Percentiles rank a stretch among this genome's conserved stretches.
These are phyloP conservation scores for Vitis labrusca DNA, from an alignment of 164 flowering plant genomes.

Conservation along the genomic window DNA sequence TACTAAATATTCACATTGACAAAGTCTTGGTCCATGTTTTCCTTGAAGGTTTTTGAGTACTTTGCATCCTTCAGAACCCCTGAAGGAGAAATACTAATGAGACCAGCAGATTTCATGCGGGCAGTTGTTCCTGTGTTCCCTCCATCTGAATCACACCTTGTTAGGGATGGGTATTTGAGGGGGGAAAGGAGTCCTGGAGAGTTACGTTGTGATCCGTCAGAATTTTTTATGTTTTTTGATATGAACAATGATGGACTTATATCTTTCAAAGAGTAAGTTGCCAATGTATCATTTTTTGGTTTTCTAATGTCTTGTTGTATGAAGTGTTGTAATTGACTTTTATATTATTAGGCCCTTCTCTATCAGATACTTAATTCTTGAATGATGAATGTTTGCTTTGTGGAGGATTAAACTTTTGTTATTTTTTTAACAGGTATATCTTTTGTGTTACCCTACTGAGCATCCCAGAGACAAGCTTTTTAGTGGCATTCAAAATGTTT, in stretches of 20 bases:
- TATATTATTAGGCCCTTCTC: neutral
- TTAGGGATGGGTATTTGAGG: slow-evolving; percentile 76
- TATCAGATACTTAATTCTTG: no score
- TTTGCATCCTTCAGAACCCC: slow-evolving; percentile 63
- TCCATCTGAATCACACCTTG: slow-evolving; percentile 77
- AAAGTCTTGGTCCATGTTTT: slow-evolving; percentile 2
- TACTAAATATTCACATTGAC: no score
- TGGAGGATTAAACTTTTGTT: neutral
- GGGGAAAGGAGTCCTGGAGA: slow-evolving; percentile 79
- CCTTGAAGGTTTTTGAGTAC: slow-evolving; percentile 84
- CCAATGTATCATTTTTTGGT: neutral
- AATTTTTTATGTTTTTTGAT: slow-evolving; percentile 91
- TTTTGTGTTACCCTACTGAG: slow-evolving; percentile 91
- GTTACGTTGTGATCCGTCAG: slow-evolving; percentile 64
- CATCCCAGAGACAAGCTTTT: slow-evolving; percentile 92
- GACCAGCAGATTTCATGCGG: slow-evolving; percentile 91
- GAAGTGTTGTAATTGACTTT: neutral
- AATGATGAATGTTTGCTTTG: neutral
- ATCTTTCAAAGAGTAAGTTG: slow-evolving; percentile 88
- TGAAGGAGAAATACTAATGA: slow-evolving; percentile 79
- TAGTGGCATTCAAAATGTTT: slow-evolving; percentile 93
- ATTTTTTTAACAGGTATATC: slow-evolving; percentile 65
- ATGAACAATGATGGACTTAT: slow-evolving; percentile 77
- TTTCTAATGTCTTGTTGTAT: neutral
- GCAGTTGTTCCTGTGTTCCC: slow-evolving; percentile 96